Evolutionary conservation across 768 basidiomycete genomes (phyloP), one percentile per base, ranked within the genome.

Genomic region (Porpolomopsis calyptriformis): DNA sequence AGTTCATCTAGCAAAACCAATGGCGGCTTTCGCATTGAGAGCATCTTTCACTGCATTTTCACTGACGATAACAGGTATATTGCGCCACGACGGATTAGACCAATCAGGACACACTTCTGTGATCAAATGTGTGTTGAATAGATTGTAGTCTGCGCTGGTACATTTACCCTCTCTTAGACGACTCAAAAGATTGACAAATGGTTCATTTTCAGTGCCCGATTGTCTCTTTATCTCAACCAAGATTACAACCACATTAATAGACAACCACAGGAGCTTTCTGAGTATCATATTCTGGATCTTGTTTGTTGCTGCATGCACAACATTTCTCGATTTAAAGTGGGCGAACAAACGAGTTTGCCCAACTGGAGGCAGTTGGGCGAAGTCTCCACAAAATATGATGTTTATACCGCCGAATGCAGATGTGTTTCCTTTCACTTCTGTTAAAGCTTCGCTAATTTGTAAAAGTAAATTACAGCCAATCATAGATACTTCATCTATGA

Each of bases 361-460:
- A 0, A 73, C 59, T 7, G 70, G 70, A 0, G 68, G 62, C 2
- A 69, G 14, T 14, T 73, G 71, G 1, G 60, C 58, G 47, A 73
- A 71, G 45, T 73, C 68, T 1, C 71, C 69, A 0, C 66, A 65
- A 45, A 69, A 68, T 1, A 72, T 66, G 1, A 71, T 48, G 37
- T 65, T 71, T 0, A 71, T 55, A 0, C 67, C 66, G 2, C 70
- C 68, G 54, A 69, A 72, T 0, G 55, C 49, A 16, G 26, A 11
- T 0, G 39, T 31, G 19, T 51, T 56, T 16, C 57, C 64, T 48
- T 65, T 71, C 0, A 64, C 68, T 1, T 54, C 51, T 0, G 27
- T 47, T 0, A 73, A 45, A 0, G 64, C 64, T 18, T 63, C 45
- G 43, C 58, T 62, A 9, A 74, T 62, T 2, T 61, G 23, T 2